Evolutionary conservation across 805 yeast species (phyloP).

Genomic region (Saturnispora hagleri): DNA sequence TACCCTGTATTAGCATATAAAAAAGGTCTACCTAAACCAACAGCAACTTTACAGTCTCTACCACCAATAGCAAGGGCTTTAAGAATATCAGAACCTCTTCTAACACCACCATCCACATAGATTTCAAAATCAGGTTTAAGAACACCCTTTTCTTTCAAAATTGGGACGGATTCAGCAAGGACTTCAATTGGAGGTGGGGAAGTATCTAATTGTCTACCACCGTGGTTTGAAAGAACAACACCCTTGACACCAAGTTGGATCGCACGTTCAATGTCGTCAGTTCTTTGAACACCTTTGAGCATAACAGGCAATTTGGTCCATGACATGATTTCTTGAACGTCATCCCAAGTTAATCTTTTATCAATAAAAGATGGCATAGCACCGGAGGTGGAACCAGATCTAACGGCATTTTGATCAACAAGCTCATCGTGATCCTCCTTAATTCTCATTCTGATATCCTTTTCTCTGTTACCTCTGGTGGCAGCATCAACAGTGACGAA

Average conservation of each 20-base stretch:
- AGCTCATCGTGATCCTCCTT: conserved; percentile 38
- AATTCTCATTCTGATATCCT: conserved; percentile 30
- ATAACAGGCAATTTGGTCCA: conserved; percentile 57
- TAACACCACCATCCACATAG: conserved; percentile 67
- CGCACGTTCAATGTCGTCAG: conserved; percentile 68
- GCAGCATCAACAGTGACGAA: conserved; percentile 93
- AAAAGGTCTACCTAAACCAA: conserved; percentile 61
- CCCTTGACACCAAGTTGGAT: conserved; percentile 64
- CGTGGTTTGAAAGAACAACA: conserved; percentile 77
- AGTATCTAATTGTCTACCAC: conserved; percentile 81
- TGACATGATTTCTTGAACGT: conserved; percentile 45
- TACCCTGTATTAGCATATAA: conserved; percentile 48
- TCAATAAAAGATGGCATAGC: conserved; percentile 81
- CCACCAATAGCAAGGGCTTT: conserved; percentile 79
- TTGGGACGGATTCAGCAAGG: conserved; percentile 57
- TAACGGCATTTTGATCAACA: conserved; percentile 40
- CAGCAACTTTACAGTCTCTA: conserved; percentile 59
- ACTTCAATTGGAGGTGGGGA: conserved; percentile 68
- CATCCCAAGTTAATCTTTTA: conserved; percentile 56
- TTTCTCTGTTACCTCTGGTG: conserved; percentile 81
- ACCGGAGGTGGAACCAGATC: conserved; percentile 74
- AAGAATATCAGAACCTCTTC: conserved; percentile 65
- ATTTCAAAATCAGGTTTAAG: conserved; percentile 48
- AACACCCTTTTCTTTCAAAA: conserved; percentile 34
- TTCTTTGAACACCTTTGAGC: conserved; percentile 76